Conservation (phyloP, 768 basidiomycete species). For the Flagelloscypha sp. region DNA sequence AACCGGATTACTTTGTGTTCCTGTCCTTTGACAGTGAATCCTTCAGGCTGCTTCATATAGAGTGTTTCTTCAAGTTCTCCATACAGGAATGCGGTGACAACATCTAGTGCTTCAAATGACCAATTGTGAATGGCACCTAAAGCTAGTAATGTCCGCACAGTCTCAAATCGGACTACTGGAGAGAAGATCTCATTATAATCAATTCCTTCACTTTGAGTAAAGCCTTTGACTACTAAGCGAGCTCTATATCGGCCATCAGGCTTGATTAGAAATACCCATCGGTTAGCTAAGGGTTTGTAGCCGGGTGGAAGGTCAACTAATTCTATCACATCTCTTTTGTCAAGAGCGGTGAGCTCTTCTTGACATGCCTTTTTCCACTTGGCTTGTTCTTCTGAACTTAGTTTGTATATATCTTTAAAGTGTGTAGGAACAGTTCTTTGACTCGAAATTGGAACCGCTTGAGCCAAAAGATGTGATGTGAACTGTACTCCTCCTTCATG, state of each 20-base stretch:
- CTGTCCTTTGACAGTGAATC: slow-evolving; percentile 7
- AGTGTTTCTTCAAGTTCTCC: slow-evolving; percentile 15
- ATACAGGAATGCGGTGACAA: slow-evolving; percentile 16
- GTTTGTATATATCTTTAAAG: no score
- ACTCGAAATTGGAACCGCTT: no score
- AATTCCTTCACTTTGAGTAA: slow-evolving; percentile 25
- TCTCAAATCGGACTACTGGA: slow-evolving; percentile 12
- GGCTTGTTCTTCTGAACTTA: no score
- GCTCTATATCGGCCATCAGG: slow-evolving; percentile 19
- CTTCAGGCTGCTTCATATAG: slow-evolving; percentile 17
- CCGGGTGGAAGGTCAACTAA: no score
- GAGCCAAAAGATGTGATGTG: no score
- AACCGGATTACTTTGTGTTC: slow-evolving; percentile 1
- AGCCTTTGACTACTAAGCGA: slow-evolving; percentile 20
- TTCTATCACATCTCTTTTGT: no score
- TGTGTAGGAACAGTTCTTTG: no score
- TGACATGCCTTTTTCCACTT: no score
- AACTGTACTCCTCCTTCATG: no score
- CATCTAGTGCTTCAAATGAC: slow-evolving; percentile 16
- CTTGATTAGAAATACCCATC: no score
- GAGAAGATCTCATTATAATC: slow-evolving; percentile 20
- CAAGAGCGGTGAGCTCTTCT: no score
- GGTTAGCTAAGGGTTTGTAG: no score
- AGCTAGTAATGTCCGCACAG: slow-evolving; percentile 17
- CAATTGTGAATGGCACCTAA: slow-evolving; percentile 16